phyloP scores from a whole-genome alignment of 495 filamentous ascomycete genomes.

The Aspergillus leporis region DNA sequence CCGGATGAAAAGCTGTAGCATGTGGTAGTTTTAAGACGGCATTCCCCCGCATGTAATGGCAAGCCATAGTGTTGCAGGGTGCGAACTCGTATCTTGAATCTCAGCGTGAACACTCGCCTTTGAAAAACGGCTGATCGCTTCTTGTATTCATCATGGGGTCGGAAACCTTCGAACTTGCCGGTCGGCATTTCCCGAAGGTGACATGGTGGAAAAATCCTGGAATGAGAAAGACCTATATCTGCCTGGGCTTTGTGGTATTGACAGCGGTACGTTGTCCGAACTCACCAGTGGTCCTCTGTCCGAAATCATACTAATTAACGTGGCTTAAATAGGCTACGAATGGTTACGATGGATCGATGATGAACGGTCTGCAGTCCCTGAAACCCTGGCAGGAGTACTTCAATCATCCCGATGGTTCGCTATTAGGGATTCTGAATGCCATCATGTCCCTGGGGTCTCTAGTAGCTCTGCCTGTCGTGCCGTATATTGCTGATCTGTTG shows the following conservation, averaged over 20 bases:
- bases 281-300: not conserved
- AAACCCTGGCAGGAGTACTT: slow-evolving; percentile 39
- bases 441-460: slow-evolving; percentile 69
- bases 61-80: not conserved
- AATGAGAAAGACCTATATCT: slow-evolving; percentile 40
- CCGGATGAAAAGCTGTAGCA: slow-evolving; percentile 1
- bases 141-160: slow-evolving; percentile 31
- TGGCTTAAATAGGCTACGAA: slow-evolving; percentile 47
- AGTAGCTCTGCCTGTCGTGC: slow-evolving; percentile 63
- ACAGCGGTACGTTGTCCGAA: slow-evolving; percentile 27
- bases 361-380: slow-evolving; percentile 44
- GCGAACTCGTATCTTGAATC: not conserved
- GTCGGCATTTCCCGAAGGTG: slow-evolving; percentile 39
- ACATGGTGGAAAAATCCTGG: slow-evolving; percentile 41
- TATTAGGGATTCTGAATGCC: slow-evolving; percentile 64
- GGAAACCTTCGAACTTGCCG: slow-evolving; percentile 43
- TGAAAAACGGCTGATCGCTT: not conserved
- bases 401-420: slow-evolving; percentile 49
- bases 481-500: slow-evolving; percentile 59
- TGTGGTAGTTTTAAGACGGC: not conserved
- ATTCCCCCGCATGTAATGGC: not conserved
- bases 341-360: slow-evolving; percentile 63
- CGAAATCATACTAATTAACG: not conserved
- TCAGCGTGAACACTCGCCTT: not conserved
- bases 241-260: slow-evolving; percentile 37